Base-by-base conservation (phyloP, 495 filamentous ascomycete genomes). In the Friedmanniomyces simplex region DNA sequence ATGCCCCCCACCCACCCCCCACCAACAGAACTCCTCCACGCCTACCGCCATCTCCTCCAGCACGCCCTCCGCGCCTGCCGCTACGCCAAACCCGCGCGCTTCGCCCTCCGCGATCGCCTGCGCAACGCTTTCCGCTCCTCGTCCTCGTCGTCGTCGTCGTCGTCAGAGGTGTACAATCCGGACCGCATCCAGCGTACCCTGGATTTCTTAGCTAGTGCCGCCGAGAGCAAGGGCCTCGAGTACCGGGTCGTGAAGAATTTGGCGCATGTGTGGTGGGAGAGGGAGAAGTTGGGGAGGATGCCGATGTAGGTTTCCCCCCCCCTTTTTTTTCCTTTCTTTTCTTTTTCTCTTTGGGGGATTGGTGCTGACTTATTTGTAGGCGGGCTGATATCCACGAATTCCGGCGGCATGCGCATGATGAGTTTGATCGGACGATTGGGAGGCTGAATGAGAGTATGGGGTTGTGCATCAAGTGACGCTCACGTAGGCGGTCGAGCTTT, bases 21-120 rank as follows among this genome's bases (percentile, higher is more conserved):
- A 3, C 28, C 1, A 3, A 13, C 5, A 1, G 71, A 81, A 14
- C 67, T 96, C 47, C 62, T 88, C 42, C 75, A 81, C 65, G 83
- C 89, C 42, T 98, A 98, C 72, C 84, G 93, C 54, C 74, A 81
- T 36, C 76, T 98, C 39, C 86, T 86, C 62, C 83, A 85, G 43
- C 79, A 80, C 14, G 77, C 79, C 14, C 78, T 97, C 14, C 85
- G 81, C 42, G 90, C 87, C 1, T 78, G 95, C 30, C 85, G 88
- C 55, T 93, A 86, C 73, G 82, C 91, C 0, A 79, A 79, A 46
- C 93, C 94, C 0, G 76, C 83, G 24, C 85, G 88, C 52, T 83
- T 80, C 72, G 76, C 80, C 0, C 66, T 88, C 24, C 77, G 79
- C 36, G 74, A 82, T 47, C 78, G 77, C 57, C 64, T 98, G 36